Conservation (phyloP, 495 filamentous ascomycete genomes). For the Penicillium waksmanii region DNA sequence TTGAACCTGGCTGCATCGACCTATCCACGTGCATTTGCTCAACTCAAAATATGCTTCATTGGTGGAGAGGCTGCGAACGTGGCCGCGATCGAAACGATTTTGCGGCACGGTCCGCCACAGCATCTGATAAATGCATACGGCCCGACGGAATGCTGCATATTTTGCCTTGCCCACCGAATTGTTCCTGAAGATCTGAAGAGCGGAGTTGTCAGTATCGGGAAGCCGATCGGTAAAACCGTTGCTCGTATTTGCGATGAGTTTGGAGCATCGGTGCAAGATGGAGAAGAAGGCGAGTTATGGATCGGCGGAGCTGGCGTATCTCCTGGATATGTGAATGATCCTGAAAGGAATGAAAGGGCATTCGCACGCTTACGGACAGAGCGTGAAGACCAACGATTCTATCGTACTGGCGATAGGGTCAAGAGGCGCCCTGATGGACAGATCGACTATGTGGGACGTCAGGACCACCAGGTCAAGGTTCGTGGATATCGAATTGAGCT, state of each 20-base stretch:
- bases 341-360: conserved; percentile 26
- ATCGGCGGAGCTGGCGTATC: conserved; percentile 47
- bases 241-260: conserved; percentile 47
- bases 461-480: conserved; percentile 55
- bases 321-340: conserved; percentile 47
- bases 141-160: conserved; percentile 33
- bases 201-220: conserved; percentile 20
- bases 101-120: conserved; percentile 19
- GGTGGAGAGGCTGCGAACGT: conserved; percentile 28
- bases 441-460: conserved; percentile 50
- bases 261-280: conserved; percentile 21
- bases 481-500: conserved; percentile 55
- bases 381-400: conserved; percentile 19
- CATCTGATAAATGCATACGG: conserved; percentile 38
- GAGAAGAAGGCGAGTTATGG: conserved; percentile 45
- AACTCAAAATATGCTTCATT: conserved; percentile 17
- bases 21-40: conserved; percentile 16
- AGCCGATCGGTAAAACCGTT: conserved; percentile 16
- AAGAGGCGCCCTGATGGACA: conserved; percentile 41
- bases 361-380: conserved; percentile 32
- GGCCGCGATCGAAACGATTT: conserved; percentile 16
- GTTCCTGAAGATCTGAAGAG: conserved; percentile 6
- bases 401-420: conserved; percentile 54
- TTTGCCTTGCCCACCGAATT: conserved; percentile 14
- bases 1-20: conserved; percentile 21